These are phyloP conservation scores for Coffea humblotiana DNA, from an alignment of 305 asterid genomes.

Conservation along the genomic window DNA sequence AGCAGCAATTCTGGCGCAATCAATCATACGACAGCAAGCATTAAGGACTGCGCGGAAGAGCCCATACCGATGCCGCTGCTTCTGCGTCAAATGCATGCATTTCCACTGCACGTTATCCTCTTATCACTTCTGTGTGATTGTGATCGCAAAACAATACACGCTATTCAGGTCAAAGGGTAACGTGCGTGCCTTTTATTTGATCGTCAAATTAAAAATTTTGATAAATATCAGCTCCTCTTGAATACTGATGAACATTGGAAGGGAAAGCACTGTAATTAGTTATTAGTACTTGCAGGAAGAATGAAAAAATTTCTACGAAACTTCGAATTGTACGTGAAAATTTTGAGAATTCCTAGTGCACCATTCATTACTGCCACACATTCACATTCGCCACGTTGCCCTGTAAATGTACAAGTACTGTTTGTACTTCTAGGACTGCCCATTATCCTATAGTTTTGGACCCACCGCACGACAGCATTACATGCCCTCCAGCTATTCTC, in stretches of 20 bases:
- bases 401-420: too few relatives aligned
- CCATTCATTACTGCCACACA: too few relatives aligned
- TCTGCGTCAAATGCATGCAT: background rate
- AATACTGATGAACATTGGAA: too few relatives aligned
- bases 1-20: too few relatives aligned
- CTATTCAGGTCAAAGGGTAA: background rate
- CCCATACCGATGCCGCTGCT: background rate
- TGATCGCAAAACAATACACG: background rate
- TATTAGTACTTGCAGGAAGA: too few relatives aligned
- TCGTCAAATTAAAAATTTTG: background rate
- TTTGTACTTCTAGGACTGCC: background rate
- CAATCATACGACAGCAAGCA: too few relatives aligned
- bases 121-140: background rate
- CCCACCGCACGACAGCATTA: constrained; percentile 9
- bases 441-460: background rate
- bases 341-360: background rate
- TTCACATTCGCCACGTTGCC: too few relatives aligned
- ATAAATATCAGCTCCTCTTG: background rate
- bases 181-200: background rate
- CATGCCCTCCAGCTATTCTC: constrained; percentile 21
- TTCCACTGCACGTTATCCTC: background rate
- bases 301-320: too few relatives aligned
- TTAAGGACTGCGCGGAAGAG: background rate
- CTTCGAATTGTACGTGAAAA: too few relatives aligned
- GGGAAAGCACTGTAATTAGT: too few relatives aligned